Evolutionary conservation across 352 stramenopile species (phyloP), one percentile per base, ranked within the genome.

Genomic region (Lagenidium sp.): DNA sequence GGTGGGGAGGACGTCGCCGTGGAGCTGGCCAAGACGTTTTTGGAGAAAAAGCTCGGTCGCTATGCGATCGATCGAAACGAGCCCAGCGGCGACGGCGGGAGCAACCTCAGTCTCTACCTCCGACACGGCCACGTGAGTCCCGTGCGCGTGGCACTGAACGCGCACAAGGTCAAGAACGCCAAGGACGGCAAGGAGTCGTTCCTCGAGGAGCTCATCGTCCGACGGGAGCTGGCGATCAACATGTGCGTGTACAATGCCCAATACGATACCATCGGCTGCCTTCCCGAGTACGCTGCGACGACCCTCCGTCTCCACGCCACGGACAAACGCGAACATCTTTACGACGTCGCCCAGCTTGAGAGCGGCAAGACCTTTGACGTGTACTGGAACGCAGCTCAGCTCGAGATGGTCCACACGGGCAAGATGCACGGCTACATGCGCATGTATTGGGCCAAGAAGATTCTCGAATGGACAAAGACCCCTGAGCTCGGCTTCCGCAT

Each of bases 401-500:
- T 97, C 15, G 89, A 99, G 56, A 63, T 99, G 43, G 81, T 98
- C 4, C 55, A 76, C 32, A 90, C 94, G 35, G 97, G 96, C 20
- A 96, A 96, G 34, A 89, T 92, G 76, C 79, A 92, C 55, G 78
- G 81, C 54, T 95, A 89, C 60, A 89, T 94, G 78, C 85, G 95
- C 40, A 99, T 99, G 97, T 99, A 99, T 68, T 99, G 97, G 97
- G 96, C 86, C 30, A 98, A 98, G 68, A 98, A 99, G 63, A 95
- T 99, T 40, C 68, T 99, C 13, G 96, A 99, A 61, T 99, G 97
- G 97, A 98, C 96, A 1, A 40, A 63, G 18, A 81, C 78, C 8
- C 95, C 95, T 0, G 59, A 82, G 28, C 72, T 96, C 52, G 96
- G 94, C 5, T 89, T 98, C 20, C 50, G 75, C n/a, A 92, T 74